These are phyloP conservation scores for Xerocomellus chrysenteron DNA, from an alignment of 768 basidiomycete species.

Conservation along the genomic window DNA sequence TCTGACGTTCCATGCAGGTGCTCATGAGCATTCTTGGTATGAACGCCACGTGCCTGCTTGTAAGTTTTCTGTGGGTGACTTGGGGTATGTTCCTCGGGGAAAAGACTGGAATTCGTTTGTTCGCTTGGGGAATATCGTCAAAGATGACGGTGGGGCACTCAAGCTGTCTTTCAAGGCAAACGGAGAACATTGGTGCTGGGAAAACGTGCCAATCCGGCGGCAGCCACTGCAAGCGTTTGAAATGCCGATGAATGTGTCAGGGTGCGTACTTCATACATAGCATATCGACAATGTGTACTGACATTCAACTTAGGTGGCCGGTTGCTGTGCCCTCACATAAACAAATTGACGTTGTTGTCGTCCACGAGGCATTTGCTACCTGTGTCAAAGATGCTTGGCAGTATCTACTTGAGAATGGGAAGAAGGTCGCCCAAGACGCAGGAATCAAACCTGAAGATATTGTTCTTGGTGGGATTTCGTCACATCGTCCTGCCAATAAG, in stretches of 20 bases:
- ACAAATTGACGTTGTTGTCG: conserved; percentile 39
- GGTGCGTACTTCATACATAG: conserved; percentile 26
- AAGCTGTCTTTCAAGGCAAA: conserved; percentile 20
- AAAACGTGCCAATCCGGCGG: conserved; percentile 28
- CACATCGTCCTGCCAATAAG: no score
- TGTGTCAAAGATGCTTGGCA: conserved; percentile 40
- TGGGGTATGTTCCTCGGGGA: conserved; percentile 42
- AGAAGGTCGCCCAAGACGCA: conserved; percentile 30
- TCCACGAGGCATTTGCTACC: conserved; percentile 32
- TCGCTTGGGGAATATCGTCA: conserved; percentile 38
- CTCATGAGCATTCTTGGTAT: conserved; percentile 42
- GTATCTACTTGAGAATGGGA: conserved; percentile 35
- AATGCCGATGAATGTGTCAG: conserved; percentile 30
- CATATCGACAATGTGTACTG: not conserved
- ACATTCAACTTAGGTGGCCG: conserved; percentile 38
- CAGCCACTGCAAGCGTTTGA: conserved; percentile 36
- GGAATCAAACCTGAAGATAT: conserved; percentile 42
- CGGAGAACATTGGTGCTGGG: conserved; percentile 41
- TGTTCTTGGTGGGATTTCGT: conserved; percentile 37
- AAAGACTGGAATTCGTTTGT: conserved; percentile 40
- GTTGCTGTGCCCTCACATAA: conserved; percentile 39
- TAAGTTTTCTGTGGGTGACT: conserved; percentile 43
- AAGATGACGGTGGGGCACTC: conserved; percentile 28
- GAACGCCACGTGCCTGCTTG: conserved; percentile 40
- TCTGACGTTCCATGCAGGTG: conserved; percentile 34